A percentile compares a stretch with the other conserved stretches of the same genome.
Conservation (phyloP, 2,329 filamentous ascomycete species). For the Hypoxylon sp. region DNA sequence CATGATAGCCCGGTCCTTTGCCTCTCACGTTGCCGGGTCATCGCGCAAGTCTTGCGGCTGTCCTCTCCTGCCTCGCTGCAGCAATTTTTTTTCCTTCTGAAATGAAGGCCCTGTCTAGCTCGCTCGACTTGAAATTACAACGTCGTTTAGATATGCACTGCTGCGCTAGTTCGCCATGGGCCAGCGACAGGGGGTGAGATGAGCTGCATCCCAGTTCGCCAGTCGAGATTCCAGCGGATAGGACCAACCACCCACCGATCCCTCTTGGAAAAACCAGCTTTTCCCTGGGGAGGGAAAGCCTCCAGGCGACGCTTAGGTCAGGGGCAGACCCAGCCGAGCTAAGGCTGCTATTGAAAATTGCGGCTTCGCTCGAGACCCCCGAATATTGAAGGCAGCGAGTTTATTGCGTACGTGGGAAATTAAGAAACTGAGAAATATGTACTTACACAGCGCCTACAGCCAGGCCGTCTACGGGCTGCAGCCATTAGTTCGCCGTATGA, state of each 20-base stretch:
- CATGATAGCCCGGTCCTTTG: conserved; percentile 34
- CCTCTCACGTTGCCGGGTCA: conserved; percentile 38
- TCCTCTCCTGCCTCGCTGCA: conserved; percentile 41
- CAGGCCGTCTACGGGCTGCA: too few relatives aligned
- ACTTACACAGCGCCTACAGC: too few relatives aligned
- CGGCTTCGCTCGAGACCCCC: conserved; percentile 16
- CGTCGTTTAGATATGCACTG: conserved; percentile 42
- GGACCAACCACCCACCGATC: conserved; percentile 11
- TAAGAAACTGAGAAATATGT: conserved; percentile 6
- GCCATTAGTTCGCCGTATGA: conserved; percentile 2
- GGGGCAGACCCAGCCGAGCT: conserved; percentile 18
- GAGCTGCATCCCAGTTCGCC: conserved; percentile 20
- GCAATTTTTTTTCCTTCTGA: conserved; percentile 33
- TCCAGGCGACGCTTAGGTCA: conserved; percentile 15
- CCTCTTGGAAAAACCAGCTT: conserved; percentile 17
- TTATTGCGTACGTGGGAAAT: neutral
- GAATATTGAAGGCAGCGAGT: too few relatives aligned
- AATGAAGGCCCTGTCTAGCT: conserved; percentile 42
- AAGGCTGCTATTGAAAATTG: conserved; percentile 14
- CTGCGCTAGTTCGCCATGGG: conserved; percentile 37
- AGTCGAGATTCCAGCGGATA: conserved; percentile 5
- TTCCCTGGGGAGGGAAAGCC: conserved; percentile 26
- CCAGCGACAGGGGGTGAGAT: conserved; percentile 31
- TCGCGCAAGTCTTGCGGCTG: conserved; percentile 38
- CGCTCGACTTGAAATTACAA: conserved; percentile 44